A percentile compares a stretch with the other conserved stretches of the same genome.
Conservation (phyloP, 805 yeast species). For the Candida arabinofermentans region DNA sequence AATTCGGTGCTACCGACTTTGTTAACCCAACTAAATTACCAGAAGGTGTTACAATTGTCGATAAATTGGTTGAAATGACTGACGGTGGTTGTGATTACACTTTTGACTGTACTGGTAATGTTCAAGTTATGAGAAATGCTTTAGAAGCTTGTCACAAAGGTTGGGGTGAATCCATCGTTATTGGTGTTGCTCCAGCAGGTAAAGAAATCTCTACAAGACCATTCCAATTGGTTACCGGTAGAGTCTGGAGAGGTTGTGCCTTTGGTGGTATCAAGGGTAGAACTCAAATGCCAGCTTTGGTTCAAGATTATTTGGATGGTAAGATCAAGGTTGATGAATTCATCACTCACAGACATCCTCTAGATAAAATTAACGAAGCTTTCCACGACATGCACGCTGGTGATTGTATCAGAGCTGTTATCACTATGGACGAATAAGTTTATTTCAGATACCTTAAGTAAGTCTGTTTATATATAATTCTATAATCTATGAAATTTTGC, state of each 20-base stretch:
- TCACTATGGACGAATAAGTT: conserved; percentile 28
- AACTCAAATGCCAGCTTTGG: conserved; percentile 87
- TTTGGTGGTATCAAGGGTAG: conserved; percentile 99
- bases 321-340: conserved; percentile 88
- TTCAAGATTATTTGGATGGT: conserved; percentile 80
- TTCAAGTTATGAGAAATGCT: conserved; percentile 91
- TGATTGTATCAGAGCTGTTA: conserved; percentile 88
- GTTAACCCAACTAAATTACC: conserved; percentile 78
- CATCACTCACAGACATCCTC: conserved; percentile 83
- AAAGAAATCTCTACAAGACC: conserved; percentile 96
- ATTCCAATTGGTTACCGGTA: conserved; percentile 97
- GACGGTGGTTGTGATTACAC: conserved; percentile 97
- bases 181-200: conserved; percentile 99
- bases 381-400: conserved; percentile 95
- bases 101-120: conserved; percentile 98
- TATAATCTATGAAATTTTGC: too few species aligned
- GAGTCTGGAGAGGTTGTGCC: conserved; percentile 99
- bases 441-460: too few species aligned
- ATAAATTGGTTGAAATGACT: conserved; percentile 79
- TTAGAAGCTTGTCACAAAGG: conserved; percentile 98
- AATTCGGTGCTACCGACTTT: conserved; percentile 95
- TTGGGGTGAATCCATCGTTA: conserved; percentile 94
- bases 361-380: conserved; percentile 78
- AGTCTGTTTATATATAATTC: too few species aligned
- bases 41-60: conserved; percentile 73